Evolutionary conservation across 2,329 filamentous ascomycete species (phyloP).

Genomic region (Daldinia sp.): DNA sequence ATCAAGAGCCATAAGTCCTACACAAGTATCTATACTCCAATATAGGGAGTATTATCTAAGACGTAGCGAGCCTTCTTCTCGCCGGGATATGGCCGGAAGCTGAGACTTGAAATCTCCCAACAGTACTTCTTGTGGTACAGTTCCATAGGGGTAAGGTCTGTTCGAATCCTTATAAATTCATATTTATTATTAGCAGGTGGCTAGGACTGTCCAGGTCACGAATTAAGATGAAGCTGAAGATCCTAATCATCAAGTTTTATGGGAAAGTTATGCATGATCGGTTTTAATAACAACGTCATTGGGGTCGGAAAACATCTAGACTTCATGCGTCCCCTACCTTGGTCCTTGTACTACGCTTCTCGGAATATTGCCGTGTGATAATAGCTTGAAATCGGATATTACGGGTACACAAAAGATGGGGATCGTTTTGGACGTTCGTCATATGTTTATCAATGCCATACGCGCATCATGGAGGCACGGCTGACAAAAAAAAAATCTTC

Average conservation of each 20-base stretch:
- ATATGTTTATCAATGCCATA: neutral
- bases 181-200: neutral
- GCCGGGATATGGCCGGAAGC: neutral
- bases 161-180: neutral
- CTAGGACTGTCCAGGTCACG: neutral
- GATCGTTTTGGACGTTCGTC: neutral
- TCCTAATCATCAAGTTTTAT: neutral
- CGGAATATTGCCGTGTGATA: conserved; percentile 7
- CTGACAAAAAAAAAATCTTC: neutral
- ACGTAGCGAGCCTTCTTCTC: neutral
- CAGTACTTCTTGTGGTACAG: neutral
- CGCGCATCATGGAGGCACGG: neutral
- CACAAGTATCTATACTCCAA: neutral
- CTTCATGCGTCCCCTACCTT: neutral
- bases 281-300: neutral
- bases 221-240: neutral
- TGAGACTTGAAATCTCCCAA: neutral
- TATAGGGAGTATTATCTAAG: neutral
- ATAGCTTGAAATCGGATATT: neutral
- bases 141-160: neutral
- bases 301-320: neutral
- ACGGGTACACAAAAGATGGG: neutral
- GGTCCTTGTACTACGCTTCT: conserved; percentile 21
- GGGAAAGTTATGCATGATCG: neutral
- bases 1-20: neutral